Conservation (phyloP, 73 alveolate genomes). For the Tetrahymena elliotti region DNA sequence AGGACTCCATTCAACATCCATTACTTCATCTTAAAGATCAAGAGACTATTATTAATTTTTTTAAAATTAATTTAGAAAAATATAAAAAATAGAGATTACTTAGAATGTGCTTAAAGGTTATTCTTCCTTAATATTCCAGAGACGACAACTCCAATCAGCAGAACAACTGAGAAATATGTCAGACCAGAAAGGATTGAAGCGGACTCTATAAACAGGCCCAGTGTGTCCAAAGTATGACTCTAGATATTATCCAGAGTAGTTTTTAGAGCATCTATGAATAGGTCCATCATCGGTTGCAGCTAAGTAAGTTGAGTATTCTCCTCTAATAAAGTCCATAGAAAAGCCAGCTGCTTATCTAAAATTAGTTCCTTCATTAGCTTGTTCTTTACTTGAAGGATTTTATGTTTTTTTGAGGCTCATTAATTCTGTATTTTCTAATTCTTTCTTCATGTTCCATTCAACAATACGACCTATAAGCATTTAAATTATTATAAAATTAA, state of each 20-base stretch:
- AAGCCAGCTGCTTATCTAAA: conserved; percentile 82
- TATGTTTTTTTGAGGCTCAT: conserved; percentile 87
- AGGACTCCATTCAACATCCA: conserved; percentile 93
- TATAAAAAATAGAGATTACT: conserved; percentile 41
- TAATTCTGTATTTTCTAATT: conserved; percentile 90
- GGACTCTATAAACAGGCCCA: conserved; percentile 95
- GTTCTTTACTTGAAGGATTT: conserved; percentile 77
- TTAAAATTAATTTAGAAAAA: conserved; percentile 34
- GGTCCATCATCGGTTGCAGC: conserved; percentile 96
- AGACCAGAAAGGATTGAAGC: conserved; percentile 94
- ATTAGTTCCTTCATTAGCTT: conserved; percentile 77
- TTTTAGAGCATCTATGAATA: conserved; percentile 84
- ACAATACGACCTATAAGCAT: conserved; percentile 46
- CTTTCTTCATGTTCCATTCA: conserved; percentile 95
- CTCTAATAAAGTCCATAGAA: conserved; percentile 64
- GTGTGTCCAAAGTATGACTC: conserved; percentile 94
- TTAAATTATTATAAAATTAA: not conserved
- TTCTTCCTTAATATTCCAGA: conserved; percentile 90
- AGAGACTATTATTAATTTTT: not conserved
- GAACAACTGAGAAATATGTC: conserved; percentile 89
- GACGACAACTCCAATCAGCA: conserved; percentile 95
- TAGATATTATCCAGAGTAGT: conserved; percentile 84
- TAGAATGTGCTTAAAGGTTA: conserved; percentile 32
- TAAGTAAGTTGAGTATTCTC: conserved; percentile 81
- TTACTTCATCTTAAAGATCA: conserved; percentile 80